Evolutionary conservation across 306 rosid species (phyloP).

Genomic region (Medicago ruthenica): DNA sequence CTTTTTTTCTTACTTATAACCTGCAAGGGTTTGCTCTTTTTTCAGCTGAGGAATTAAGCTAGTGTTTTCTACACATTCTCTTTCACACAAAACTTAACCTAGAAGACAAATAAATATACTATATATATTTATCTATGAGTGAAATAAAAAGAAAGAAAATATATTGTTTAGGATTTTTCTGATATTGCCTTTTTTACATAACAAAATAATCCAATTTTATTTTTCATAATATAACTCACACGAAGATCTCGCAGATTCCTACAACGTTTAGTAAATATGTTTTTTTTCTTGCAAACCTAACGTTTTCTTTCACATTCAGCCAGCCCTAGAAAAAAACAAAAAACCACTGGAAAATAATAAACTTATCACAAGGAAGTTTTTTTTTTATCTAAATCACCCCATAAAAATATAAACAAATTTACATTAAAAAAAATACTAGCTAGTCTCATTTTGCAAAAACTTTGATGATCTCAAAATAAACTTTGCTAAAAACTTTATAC

Average conservation of each 20-base stretch:
- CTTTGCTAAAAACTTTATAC: no score
- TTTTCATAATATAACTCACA: conserved; percentile 6
- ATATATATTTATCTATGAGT: neutral
- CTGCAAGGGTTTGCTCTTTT: no score
- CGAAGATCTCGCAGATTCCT: conserved; percentile 70
- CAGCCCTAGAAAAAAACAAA: conserved; percentile 19
- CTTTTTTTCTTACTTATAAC: no score
- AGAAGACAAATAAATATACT: neutral
- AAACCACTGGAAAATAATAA: neutral
- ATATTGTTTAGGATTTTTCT: conserved; percentile 43
- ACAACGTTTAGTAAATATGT: conserved; percentile 29
- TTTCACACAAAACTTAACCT: conserved; percentile 27
- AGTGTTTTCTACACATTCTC: neutral
- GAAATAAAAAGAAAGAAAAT: conserved; percentile 11
- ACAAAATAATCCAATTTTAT: conserved; percentile 32
- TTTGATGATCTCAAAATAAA: neutral
- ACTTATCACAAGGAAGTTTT: no score
- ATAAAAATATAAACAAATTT: no score
- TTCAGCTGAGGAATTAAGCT: no score
- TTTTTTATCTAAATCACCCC: no score
- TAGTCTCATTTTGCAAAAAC: neutral
- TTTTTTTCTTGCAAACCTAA: neutral
- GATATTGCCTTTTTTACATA: conserved; percentile 35
- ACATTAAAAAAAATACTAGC: no score
- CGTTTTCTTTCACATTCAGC: conserved; percentile 24